A percentile compares a stretch with the other conserved stretches of the same genome.
Evolutionary conservation across 139 green algal genomes (phyloP).

Genomic region (Asterochloris sp.): DNA sequence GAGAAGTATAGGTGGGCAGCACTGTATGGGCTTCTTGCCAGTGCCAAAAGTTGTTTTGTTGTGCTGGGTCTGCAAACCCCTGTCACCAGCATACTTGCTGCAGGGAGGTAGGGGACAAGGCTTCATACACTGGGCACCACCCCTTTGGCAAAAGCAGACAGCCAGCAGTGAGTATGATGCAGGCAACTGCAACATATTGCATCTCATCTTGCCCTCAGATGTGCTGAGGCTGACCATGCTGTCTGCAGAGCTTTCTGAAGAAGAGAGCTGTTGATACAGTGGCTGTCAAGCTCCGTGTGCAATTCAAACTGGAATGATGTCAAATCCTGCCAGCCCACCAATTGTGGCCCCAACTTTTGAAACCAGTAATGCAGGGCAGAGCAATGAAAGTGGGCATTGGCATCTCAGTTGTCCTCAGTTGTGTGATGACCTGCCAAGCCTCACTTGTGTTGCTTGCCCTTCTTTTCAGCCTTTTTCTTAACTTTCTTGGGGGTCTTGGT

Average conservation of each 20-base stretch:
- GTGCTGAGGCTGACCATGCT: neutral
- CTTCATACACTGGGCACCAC: constrained; percentile 21
- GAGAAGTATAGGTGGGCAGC: constrained; percentile 30
- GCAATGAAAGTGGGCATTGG: too few relatives aligned
- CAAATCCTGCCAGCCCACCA: too few relatives aligned
- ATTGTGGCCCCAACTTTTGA: too few relatives aligned
- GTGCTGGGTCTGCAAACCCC: too few relatives aligned
- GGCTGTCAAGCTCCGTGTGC: neutral
- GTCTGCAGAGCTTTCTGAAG: constrained; percentile 35
- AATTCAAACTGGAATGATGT: too few relatives aligned
- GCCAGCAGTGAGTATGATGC: constrained; percentile 23
- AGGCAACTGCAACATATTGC: neutral
- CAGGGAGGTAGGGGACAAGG: constrained; percentile 27
- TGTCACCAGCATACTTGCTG: neutral
- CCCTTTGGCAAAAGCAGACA: constrained; percentile 29
- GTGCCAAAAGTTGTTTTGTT: neutral
- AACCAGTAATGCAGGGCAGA: too few relatives aligned
- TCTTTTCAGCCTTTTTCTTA: constrained; percentile 78
- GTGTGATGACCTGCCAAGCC: neutral
- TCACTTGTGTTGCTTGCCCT: constrained; percentile 11
- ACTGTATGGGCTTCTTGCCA: neutral
- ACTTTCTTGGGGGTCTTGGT: constrained; percentile 90
- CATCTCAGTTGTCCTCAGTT: too few relatives aligned
- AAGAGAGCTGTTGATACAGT: constrained; percentile 43
- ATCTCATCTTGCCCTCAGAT: neutral